Evolutionary conservation across 2,329 filamentous ascomycete species (phyloP).

Genomic region (Sporothrix euskadiensis): DNA sequence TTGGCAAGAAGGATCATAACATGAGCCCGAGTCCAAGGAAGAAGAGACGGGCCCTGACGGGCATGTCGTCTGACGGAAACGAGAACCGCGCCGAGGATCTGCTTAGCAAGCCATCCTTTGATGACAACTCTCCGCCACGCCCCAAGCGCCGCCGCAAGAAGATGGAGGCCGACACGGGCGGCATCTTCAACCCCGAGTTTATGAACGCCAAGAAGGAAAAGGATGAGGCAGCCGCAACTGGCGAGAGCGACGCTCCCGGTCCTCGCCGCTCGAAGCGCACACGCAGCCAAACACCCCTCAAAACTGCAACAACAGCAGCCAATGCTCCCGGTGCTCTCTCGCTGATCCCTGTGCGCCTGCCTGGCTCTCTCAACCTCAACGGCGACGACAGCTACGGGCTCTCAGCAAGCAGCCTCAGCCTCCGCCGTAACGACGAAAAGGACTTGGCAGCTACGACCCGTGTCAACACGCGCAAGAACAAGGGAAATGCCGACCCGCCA

Average conservation of each 20-base stretch:
- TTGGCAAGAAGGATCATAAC: constrained; percentile 42
- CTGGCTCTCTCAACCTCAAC: constrained; percentile 37
- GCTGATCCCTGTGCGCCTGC: constrained; percentile 39
- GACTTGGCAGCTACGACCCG: constrained; percentile 46
- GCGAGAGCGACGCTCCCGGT: background rate
- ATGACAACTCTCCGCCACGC: constrained; percentile 35
- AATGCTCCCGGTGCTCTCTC: constrained; percentile 37
- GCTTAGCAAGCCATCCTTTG: constrained; percentile 36
- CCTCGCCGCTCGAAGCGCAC: constrained; percentile 28
- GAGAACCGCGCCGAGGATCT: constrained; percentile 28
- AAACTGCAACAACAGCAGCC: constrained; percentile 36
- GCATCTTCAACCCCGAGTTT: constrained; percentile 37
- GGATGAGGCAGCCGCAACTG: background rate
- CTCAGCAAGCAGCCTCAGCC: constrained; percentile 30
- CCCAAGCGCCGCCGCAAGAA: constrained; percentile 39
- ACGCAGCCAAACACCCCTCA: constrained; percentile 35
- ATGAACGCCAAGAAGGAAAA: constrained; percentile 22
- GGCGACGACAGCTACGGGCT: constrained; percentile 34
- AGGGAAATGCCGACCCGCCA: constrained; percentile 42
- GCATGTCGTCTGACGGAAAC: background rate
- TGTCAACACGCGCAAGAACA: constrained; percentile 50
- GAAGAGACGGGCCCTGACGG: constrained; percentile 40
- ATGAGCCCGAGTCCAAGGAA: constrained; percentile 43
- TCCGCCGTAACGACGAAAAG: constrained; percentile 43
- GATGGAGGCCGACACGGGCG: constrained; percentile 36